phyloP scores from a whole-genome alignment of 1,284 basidiomycete genomes.

The Naganishia sp. region DNA sequence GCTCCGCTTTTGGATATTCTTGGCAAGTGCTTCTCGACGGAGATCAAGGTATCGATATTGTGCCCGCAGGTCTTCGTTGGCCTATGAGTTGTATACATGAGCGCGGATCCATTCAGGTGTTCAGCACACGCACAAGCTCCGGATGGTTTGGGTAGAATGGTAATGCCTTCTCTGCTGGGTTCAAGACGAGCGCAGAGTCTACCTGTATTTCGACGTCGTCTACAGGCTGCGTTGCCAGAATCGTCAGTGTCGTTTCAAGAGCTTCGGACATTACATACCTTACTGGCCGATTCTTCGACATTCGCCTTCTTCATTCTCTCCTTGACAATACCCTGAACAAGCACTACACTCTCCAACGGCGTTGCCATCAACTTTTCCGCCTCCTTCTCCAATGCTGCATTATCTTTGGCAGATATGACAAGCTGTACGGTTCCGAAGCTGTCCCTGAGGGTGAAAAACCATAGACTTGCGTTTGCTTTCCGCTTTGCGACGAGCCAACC shows the following conservation, averaged over 20 bases:
- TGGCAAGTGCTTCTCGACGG: conserved; percentile 68
- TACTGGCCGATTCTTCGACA: conserved; percentile 38
- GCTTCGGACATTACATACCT: conserved; percentile 9
- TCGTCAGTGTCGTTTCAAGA: conserved; percentile 32
- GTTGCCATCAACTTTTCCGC: conserved; percentile 61
- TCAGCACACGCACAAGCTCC: conserved; percentile 63
- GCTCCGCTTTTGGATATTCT: conserved; percentile 78
- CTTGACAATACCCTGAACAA: conserved; percentile 70
- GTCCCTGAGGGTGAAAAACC: conserved; percentile 68
- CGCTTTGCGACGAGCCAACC: conserved; percentile 62
- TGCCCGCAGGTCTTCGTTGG: conserved; percentile 80
- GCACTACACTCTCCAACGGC: conserved; percentile 73
- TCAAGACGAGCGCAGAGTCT: conserved; percentile 70
- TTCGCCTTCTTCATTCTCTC: conserved; percentile 66
- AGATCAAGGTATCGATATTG: conserved; percentile 87
- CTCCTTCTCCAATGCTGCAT: conserved; percentile 48
- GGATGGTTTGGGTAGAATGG: conserved; percentile 81
- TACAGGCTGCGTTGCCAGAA: conserved; percentile 58
- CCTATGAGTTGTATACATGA: conserved; percentile 55
- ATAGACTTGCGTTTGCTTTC: conserved; percentile 41
- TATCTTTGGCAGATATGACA: conserved; percentile 55
- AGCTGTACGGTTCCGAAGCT: conserved; percentile 73
- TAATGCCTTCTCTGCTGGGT: conserved; percentile 67
- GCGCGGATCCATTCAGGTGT: neutral
- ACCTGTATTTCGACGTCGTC: conserved; percentile 81